phyloP scores from a whole-genome alignment of 2,329 filamentous ascomycete species.

The Blumeriella jaapii region DNA sequence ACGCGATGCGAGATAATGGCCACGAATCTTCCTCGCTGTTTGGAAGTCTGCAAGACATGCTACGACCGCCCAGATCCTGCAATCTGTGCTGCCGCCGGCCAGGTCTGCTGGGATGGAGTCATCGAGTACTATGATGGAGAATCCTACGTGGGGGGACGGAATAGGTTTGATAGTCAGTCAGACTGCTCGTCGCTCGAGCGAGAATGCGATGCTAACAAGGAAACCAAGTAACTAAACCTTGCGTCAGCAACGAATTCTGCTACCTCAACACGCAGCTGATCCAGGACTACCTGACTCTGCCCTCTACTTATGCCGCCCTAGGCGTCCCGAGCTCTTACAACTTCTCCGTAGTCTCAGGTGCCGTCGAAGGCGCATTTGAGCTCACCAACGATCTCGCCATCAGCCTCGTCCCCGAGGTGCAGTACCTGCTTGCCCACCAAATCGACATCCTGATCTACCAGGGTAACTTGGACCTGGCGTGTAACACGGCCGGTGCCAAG shows the following conservation, averaged over 20 bases:
- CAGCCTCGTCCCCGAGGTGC: constrained; percentile 45
- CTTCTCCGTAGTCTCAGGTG: constrained; percentile 37
- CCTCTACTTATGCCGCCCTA: constrained; percentile 36
- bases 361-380: constrained; percentile 34
- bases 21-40: constrained; percentile 33
- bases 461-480: constrained; percentile 48
- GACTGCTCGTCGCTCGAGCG: neutral
- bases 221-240: constrained; percentile 27
- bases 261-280: constrained; percentile 22
- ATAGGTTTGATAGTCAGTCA: constrained; percentile 32
- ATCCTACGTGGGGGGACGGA: constrained; percentile 30
- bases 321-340: constrained; percentile 43
- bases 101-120: constrained; percentile 30
- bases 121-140: constrained; percentile 32
- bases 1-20: constrained; percentile 37
- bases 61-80: constrained; percentile 31
- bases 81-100: constrained; percentile 29
- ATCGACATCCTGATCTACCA: constrained; percentile 61
- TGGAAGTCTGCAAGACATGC: constrained; percentile 31
- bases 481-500: constrained; percentile 32
- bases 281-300: constrained; percentile 17
- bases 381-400: constrained; percentile 47
- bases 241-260: constrained; percentile 30
- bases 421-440: constrained; percentile 46
- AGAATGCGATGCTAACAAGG: neutral